Evolutionary conservation across 805 yeast genomes (phyloP).

Genomic region (Candida takata): DNA sequence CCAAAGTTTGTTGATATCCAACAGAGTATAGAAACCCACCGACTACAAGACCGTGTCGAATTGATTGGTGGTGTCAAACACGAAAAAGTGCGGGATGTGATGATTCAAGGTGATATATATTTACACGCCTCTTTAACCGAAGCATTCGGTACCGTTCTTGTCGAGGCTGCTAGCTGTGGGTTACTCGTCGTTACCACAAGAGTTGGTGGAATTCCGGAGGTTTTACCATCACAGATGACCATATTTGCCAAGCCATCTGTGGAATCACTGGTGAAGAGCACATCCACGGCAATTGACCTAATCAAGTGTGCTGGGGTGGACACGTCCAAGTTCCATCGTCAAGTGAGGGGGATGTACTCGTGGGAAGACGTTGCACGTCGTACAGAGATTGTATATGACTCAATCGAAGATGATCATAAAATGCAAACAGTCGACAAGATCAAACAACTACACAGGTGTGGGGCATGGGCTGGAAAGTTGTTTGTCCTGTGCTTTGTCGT

Average conservation of each 20-base stretch:
- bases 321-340: slow-evolving; percentile 69
- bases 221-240: slow-evolving; percentile 88
- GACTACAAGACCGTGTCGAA: slow-evolving; percentile 81
- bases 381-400: slow-evolving; percentile 74
- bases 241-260: slow-evolving; percentile 86
- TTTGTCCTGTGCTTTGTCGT: slow-evolving; percentile 76
- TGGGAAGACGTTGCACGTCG: slow-evolving; percentile 87
- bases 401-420: slow-evolving; percentile 31
- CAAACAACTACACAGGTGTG: slow-evolving; percentile 59
- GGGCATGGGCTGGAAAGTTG: slow-evolving; percentile 80
- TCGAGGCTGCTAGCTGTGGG: slow-evolving; percentile 97
- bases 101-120: slow-evolving; percentile 91
- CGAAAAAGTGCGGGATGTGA: slow-evolving; percentile 86
- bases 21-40: slow-evolving; percentile 85
- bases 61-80: slow-evolving; percentile 84
- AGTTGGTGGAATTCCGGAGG: slow-evolving; percentile 98
- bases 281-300: slow-evolving; percentile 59
- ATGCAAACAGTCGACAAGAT: slow-evolving; percentile 40
- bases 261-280: slow-evolving; percentile 66
- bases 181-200: slow-evolving; percentile 86
- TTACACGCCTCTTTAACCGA: slow-evolving; percentile 92
- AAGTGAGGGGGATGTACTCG: slow-evolving; percentile 76
- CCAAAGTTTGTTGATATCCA: slow-evolving; percentile 91
- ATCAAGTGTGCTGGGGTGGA: slow-evolving; percentile 55
- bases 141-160: slow-evolving; percentile 95